These are phyloP conservation scores for Chytriomyces sp. DNA, from an alignment of 192 early-diverging fungal species.

Conservation along the genomic window DNA sequence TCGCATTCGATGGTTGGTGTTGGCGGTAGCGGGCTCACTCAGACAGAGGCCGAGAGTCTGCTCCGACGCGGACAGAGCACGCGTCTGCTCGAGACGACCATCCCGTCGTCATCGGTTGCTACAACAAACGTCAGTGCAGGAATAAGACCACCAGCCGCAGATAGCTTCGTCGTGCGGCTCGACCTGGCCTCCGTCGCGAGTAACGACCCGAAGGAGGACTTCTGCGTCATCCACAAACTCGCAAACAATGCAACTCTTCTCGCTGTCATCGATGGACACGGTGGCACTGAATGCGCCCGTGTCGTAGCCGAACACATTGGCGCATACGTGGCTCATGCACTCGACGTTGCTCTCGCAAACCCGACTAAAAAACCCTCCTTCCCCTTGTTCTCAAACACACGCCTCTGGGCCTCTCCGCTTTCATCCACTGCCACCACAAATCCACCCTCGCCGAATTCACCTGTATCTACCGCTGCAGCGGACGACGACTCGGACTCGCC, in stretches of 20 bases:
- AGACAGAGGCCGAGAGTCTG: conserved; percentile 13
- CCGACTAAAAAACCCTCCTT: neutral
- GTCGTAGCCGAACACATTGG: conserved; percentile 43
- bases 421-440: neutral
- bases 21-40: conserved; percentile 6
- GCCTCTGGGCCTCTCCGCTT: neutral
- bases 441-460: neutral
- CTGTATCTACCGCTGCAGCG: conserved; percentile 6
- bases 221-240: conserved; percentile 33
- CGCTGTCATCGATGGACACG: conserved; percentile 57
- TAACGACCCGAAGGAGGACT: conserved; percentile 51
- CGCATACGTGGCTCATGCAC: conserved; percentile 43
- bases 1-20: no score
- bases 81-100: neutral
- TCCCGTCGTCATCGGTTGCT: neutral
- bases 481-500: neutral
- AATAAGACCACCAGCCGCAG: neutral
- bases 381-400: no score
- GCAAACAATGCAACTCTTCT: conserved; percentile 34
- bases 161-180: conserved; percentile 24
- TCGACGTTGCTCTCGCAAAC: conserved; percentile 3
- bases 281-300: conserved; percentile 49
- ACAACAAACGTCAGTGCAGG: neutral
- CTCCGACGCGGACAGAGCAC: neutral
- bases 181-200: conserved; percentile 42